Percentiles rank a stretch among this genome's conserved stretches.
Evolutionary conservation across 1,284 basidiomycete species (phyloP).

Genomic region (Naganishia cerealis): DNA sequence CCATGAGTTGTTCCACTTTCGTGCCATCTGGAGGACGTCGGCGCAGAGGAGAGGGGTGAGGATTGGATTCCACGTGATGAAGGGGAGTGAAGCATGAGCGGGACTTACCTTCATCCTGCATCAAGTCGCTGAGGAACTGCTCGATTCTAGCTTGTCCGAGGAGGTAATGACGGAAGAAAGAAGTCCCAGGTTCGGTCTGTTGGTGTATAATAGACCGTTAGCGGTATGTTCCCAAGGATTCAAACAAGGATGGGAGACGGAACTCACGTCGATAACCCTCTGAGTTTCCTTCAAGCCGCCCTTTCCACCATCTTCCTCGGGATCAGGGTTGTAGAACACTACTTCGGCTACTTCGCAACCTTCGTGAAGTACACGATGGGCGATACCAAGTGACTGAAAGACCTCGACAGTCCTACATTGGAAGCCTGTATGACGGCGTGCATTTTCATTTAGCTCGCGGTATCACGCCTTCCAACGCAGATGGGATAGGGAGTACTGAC

Average conservation of each 20-base stretch:
- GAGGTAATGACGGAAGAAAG: conserved; percentile 41
- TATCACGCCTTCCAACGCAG: not conserved
- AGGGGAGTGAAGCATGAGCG: too few relatives aligned
- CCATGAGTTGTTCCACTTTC: conserved; percentile 40
- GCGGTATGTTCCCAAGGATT: not conserved
- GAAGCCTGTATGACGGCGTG: conserved; percentile 14
- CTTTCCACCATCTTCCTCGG: conserved; percentile 22
- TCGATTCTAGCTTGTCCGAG: conserved; percentile 45
- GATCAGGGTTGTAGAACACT: conserved; percentile 41
- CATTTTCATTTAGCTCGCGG: not conserved
- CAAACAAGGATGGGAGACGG: not conserved
- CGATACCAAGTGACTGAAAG: conserved; percentile 41
- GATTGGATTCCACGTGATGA: conserved; percentile 33
- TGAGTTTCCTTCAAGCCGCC: conserved; percentile 40
- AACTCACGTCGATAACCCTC: conserved; percentile 39
- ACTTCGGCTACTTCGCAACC: conserved; percentile 43
- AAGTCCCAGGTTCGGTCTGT: conserved; percentile 40
- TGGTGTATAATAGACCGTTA: not conserved
- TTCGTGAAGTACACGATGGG: conserved; percentile 39
- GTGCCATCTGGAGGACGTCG: conserved; percentile 35
- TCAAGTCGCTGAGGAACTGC: conserved; percentile 43
- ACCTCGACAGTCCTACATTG: conserved; percentile 46
- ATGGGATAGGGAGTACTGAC: conserved; percentile 10
- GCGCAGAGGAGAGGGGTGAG: not conserved
- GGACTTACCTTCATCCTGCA: conserved; percentile 40